Evolutionary conservation across 2,329 filamentous ascomycete species (phyloP).

Genomic region (Fusarium praegraminearum): DNA sequence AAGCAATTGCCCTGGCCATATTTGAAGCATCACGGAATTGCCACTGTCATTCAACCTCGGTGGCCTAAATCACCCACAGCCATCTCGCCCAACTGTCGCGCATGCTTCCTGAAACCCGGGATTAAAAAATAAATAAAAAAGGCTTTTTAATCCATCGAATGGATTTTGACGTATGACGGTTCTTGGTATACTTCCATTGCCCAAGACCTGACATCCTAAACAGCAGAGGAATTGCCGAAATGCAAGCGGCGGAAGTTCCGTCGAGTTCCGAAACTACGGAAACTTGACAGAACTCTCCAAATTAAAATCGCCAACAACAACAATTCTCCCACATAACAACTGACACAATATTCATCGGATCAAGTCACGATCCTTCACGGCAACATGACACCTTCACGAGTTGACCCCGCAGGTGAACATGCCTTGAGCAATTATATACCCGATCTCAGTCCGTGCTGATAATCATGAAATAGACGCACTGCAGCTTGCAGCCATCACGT

Average conservation of each 20-base stretch:
- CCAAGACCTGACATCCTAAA: accelerated
- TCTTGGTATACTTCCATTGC: background rate
- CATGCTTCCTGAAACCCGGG: too few species aligned
- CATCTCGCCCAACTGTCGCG: too few species aligned
- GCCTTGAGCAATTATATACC: background rate
- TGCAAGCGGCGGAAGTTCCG: background rate
- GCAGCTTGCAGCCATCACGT: background rate
- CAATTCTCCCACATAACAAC: background rate
- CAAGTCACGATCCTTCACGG: background rate
- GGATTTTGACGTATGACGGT: background rate
- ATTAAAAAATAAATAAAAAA: too few species aligned
- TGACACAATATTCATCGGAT: background rate
- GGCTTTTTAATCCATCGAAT: too few species aligned
- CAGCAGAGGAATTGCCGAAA: background rate
- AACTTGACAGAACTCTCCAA: too few species aligned
- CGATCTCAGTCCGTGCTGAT: background rate
- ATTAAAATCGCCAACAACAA: background rate
- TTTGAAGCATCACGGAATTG: too few species aligned
- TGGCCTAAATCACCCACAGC: too few species aligned
- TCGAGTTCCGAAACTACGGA: background rate
- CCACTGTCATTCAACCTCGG: too few species aligned
- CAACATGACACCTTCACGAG: background rate
- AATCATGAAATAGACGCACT: background rate
- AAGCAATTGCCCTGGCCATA: accelerated
- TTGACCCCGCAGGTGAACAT: conserved; percentile 9